Conservation (phyloP, 2,329 filamentous ascomycete genomes). For the Stenocarpella maydis region DNA sequence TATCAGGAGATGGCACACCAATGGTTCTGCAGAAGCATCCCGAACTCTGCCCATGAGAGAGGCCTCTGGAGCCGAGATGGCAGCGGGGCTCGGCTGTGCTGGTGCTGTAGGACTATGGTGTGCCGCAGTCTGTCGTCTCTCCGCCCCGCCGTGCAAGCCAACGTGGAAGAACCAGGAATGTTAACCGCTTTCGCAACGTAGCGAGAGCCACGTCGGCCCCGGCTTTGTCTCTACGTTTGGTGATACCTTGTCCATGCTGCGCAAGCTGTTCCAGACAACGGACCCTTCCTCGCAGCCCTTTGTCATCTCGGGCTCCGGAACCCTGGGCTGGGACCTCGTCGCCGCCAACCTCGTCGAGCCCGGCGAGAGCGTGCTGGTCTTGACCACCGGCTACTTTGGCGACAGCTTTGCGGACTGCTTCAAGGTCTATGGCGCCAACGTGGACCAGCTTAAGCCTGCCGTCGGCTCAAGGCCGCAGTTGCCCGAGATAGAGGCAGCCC, state of each 20-base stretch:
- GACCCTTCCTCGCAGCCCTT: slow-evolving; percentile 87
- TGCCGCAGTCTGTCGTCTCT: slow-evolving; percentile 10
- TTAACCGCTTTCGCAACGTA: slow-evolving; percentile 47
- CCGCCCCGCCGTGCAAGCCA: slow-evolving; percentile 14
- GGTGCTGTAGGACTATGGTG: neutral
- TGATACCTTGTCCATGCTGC: slow-evolving; percentile 85
- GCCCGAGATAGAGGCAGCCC: slow-evolving; percentile 84
- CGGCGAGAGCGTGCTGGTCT: slow-evolving; percentile 88
- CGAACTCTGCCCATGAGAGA: neutral
- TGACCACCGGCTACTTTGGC: slow-evolving; percentile 97
- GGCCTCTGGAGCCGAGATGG: neutral
- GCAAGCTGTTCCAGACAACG: slow-evolving; percentile 93
- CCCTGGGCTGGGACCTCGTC: slow-evolving; percentile 95
- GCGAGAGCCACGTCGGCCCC: slow-evolving; percentile 91
- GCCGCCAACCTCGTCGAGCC: slow-evolving; percentile 91
- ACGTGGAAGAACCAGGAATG: neutral
- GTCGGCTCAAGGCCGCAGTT: slow-evolving; percentile 89
- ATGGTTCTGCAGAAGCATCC: neutral
- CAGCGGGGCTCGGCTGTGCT: slow-evolving; percentile 3
- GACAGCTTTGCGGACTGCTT: slow-evolving; percentile 95
- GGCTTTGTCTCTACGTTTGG: slow-evolving; percentile 91
- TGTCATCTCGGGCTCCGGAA: slow-evolving; percentile 92
- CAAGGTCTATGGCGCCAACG: slow-evolving; percentile 86
- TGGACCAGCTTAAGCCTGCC: slow-evolving; percentile 87
- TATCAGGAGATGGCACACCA: neutral